A percentile compares a stretch with the other conserved stretches of the same genome.
phyloP scores from a whole-genome alignment of 495 filamentous ascomycete genomes.

The Xylaria intraflava region DNA sequence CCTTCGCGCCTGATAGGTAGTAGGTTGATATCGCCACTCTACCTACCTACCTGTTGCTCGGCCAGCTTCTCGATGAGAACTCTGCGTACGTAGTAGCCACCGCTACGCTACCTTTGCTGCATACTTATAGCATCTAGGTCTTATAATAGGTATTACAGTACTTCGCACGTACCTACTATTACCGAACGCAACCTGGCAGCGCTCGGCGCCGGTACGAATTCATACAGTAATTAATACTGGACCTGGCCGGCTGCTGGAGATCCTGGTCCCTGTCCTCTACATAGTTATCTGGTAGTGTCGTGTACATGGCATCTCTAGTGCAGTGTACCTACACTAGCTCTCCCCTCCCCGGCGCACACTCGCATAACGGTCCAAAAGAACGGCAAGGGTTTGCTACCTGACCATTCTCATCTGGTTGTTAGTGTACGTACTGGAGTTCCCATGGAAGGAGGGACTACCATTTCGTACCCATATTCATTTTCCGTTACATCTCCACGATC shows the following conservation, averaged over 20 bases:
- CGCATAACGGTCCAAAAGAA: conserved; percentile 26
- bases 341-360: conserved; percentile 11
- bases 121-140: no score
- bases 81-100: no score
- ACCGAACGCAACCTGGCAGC: background rate
- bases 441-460: conserved; percentile 13
- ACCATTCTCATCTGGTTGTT: conserved; percentile 21
- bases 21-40: no score
- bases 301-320: background rate
- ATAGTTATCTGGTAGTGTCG: background rate
- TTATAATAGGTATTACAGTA: no score
- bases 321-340: background rate
- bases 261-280: conserved; percentile 2
- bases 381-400: conserved; percentile 16
- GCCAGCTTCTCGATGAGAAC: no score
- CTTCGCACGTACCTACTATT: no score
- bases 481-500: conserved; percentile 23
- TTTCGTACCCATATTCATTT: conserved; percentile 26
- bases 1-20: no score
- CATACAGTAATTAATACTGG: no score
- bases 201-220: background rate
- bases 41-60: no score
- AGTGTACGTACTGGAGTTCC: conserved; percentile 2
- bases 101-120: no score
- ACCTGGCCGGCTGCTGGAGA: background rate